phyloP scores from a whole-genome alignment of 495 filamentous ascomycete genomes.

The Bathelium albidoporum region DNA sequence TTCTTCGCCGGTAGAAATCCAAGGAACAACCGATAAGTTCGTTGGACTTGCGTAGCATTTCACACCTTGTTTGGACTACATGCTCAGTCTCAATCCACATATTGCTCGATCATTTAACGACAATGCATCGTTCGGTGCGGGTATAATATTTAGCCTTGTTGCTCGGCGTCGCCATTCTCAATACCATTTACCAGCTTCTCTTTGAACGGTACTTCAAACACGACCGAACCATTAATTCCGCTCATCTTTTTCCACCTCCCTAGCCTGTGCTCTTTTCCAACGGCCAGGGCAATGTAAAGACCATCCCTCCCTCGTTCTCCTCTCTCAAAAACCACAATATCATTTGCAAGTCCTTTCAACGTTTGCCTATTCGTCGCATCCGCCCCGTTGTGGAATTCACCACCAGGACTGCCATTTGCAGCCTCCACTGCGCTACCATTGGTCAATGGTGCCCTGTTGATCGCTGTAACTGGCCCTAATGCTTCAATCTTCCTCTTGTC shows the following conservation, averaged over 20 bases:
- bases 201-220: slow-evolving; percentile 64
- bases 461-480: slow-evolving; percentile 52
- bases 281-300: slow-evolving; percentile 67
- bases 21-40: too few relatives aligned
- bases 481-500: slow-evolving; percentile 72
- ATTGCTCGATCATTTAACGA: too few relatives aligned
- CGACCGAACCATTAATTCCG: slow-evolving; percentile 65
- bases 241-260: slow-evolving; percentile 62
- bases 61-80: too few relatives aligned
- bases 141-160: not conserved
- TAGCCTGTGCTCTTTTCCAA: slow-evolving; percentile 76
- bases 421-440: not conserved
- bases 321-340: slow-evolving; percentile 70
- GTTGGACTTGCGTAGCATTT: too few relatives aligned
- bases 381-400: not conserved
- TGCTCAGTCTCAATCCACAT: too few relatives aligned
- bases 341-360: slow-evolving; percentile 65
- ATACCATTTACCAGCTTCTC: not conserved
- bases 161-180: not conserved
- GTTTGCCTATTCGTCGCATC: not conserved
- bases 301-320: slow-evolving; percentile 61
- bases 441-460: not conserved
- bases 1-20: too few relatives aligned
- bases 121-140: not conserved
- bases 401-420: not conserved